Conservation (phyloP, 1,139 yeast species). For the Blastobotrys capitulatus region DNA sequence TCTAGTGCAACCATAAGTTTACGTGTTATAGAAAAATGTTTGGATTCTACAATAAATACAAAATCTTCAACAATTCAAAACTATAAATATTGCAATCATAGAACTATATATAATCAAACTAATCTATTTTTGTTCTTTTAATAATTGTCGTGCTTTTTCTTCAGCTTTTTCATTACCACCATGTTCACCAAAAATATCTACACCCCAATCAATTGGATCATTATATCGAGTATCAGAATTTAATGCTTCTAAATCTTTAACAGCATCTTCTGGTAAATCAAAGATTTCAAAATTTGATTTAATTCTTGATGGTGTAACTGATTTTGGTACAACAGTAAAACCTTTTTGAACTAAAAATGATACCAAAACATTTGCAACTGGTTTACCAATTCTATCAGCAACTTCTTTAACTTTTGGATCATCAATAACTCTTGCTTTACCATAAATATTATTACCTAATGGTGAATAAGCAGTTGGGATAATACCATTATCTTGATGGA, state of each 20-base stretch:
- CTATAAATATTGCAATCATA: too few relatives aligned
- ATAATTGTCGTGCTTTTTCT: conserved; percentile 39
- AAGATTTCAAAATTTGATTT: conserved; percentile 43
- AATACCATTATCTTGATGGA: conserved; percentile 53
- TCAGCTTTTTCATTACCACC: conserved; percentile 57
- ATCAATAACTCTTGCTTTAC: conserved; percentile 50
- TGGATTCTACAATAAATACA: too few relatives aligned
- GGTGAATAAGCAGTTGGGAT: conserved; percentile 80
- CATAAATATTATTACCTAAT: conserved; percentile 77
- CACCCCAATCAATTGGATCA: conserved; percentile 21
- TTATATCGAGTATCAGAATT: conserved; percentile 58
- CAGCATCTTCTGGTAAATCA: conserved; percentile 40
- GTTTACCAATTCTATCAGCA: conserved; percentile 36
- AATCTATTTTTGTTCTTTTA: not conserved
- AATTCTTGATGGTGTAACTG: conserved; percentile 50
- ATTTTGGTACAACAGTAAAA: conserved; percentile 67
- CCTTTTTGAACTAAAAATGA: conserved; percentile 39
- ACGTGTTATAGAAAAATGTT: too few relatives aligned
- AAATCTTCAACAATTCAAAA: too few relatives aligned
- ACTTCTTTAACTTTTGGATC: conserved; percentile 44
- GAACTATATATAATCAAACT: not conserved
- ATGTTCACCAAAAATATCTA: conserved; percentile 38
- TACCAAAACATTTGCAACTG: conserved; percentile 42
- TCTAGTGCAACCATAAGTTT: too few relatives aligned
- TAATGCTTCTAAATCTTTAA: conserved; percentile 56